These are phyloP conservation scores for Melanopsichium pennsylvanicum DNA, from an alignment of 1,284 basidiomycete species.

Conservation along the genomic window DNA sequence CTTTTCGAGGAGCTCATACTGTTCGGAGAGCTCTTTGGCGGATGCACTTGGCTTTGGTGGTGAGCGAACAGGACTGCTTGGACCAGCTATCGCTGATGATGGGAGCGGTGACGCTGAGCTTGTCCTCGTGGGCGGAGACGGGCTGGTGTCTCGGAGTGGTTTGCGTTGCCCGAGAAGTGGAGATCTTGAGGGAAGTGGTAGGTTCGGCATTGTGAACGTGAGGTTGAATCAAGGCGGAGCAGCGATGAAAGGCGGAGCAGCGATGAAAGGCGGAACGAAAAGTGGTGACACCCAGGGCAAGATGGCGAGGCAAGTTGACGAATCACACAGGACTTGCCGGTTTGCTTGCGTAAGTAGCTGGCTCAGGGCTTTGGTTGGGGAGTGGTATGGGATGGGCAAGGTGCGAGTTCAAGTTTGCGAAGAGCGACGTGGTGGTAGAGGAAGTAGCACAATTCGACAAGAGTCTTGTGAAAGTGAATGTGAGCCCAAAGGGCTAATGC, in stretches of 20 bases:
- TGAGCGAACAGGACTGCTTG: constrained; percentile 28
- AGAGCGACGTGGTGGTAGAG: too few species aligned
- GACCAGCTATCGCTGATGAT: constrained; percentile 31
- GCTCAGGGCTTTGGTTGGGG: too few species aligned
- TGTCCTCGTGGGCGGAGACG: constrained; percentile 32
- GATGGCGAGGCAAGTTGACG: too few species aligned
- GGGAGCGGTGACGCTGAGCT: constrained; percentile 35
- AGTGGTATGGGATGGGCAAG: too few species aligned
- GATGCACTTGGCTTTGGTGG: constrained; percentile 33
- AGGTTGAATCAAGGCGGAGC: too few species aligned
- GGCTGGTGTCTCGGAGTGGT: constrained; percentile 25
- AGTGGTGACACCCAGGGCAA: too few species aligned
- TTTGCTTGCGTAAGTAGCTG: too few species aligned
- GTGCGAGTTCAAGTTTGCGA: too few species aligned
- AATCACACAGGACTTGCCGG: too few species aligned
- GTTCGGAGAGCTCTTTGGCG: constrained; percentile 58
- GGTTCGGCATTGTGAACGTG: constrained; percentile 40
- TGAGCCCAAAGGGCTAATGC: background rate
- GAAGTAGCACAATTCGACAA: background rate
- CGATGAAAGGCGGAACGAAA: background rate
- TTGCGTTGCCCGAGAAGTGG: constrained; percentile 49
- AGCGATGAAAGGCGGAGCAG: too few species aligned
- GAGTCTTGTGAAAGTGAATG: background rate
- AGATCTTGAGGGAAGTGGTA: constrained; percentile 48
- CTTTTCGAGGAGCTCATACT: constrained; percentile 92